These are phyloP conservation scores for Diaporthe aspalathi DNA, from an alignment of 2,329 filamentous ascomycete genomes.

Conservation along the genomic window DNA sequence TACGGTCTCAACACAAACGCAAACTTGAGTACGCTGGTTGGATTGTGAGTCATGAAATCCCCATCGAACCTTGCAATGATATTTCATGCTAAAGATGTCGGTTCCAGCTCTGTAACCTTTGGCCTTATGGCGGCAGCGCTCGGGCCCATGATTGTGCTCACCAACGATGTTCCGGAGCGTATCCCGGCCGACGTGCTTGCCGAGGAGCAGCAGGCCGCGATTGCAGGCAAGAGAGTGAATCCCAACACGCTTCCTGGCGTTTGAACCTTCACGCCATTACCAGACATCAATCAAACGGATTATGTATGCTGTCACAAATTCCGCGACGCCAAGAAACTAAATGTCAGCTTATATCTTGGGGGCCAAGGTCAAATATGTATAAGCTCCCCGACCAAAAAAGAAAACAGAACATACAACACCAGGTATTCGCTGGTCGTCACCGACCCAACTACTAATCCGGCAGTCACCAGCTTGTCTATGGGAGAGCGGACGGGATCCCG, in stretches of 20 bases:
- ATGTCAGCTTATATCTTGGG: no score
- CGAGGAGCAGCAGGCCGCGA: conserved; percentile 45
- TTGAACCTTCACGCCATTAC: neutral
- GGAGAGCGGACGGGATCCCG: no score
- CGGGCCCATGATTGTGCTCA: conserved; percentile 52
- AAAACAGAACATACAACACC: neutral
- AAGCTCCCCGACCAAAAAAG: no score
- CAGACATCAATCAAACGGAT: no score
- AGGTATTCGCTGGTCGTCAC: neutral
- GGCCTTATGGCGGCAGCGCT: conserved; percentile 51
- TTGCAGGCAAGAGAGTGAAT: conserved; percentile 35
- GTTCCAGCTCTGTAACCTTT: conserved; percentile 52
- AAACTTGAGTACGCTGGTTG: conserved; percentile 50
- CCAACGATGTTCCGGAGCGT: conserved; percentile 53
- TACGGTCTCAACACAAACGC: conserved; percentile 56
- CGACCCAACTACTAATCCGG: no score
- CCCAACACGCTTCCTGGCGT: neutral
- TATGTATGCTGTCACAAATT: no score
- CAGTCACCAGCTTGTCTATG: no score
- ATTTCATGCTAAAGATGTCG: neutral
- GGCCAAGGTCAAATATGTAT: no score
- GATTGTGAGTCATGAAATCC: conserved; percentile 48
- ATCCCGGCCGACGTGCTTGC: conserved; percentile 54
- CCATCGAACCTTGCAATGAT: no score
- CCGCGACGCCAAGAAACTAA: no score